Percentiles rank a stretch among this genome's conserved stretches.
These are phyloP conservation scores for Jaltomata sinuosa DNA, from an alignment of 257 asterid genomes.

Conservation along the genomic window DNA sequence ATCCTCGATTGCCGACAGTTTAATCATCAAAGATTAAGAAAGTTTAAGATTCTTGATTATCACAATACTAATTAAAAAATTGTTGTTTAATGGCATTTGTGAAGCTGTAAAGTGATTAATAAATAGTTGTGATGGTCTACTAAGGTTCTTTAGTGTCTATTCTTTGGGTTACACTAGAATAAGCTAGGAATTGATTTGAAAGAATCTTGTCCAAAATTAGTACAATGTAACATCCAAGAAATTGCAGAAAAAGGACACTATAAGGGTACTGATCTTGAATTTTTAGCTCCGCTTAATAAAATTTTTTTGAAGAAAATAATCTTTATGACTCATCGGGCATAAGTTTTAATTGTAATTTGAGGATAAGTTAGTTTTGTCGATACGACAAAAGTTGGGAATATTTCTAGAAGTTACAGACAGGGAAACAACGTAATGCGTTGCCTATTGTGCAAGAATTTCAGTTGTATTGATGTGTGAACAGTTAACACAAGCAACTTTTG, in stretches of 20 bases:
- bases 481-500: neutral
- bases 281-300: neutral
- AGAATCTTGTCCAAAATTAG: neutral
- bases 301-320: rapidly evolving
- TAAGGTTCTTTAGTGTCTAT: neutral
- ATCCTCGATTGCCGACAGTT: neutral
- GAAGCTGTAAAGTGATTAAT: neutral
- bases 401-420: neutral
- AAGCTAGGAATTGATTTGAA: neutral
- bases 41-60: neutral
- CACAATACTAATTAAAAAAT: neutral
- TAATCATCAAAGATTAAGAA: neutral
- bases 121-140: neutral
- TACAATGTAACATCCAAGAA: neutral
- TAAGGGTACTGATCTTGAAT: neutral
- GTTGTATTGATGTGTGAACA: neutral
- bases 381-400: neutral
- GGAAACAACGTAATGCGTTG: neutral
- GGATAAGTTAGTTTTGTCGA: neutral
- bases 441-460: neutral
- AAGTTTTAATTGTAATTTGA: neutral
- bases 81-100: neutral
- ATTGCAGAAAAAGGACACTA: neutral
- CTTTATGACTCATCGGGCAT: neutral
- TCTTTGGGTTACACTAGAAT: neutral